Evolutionary conservation across 2,329 filamentous ascomycete species (phyloP).

Genomic region (Lecanicillium sp.): DNA sequence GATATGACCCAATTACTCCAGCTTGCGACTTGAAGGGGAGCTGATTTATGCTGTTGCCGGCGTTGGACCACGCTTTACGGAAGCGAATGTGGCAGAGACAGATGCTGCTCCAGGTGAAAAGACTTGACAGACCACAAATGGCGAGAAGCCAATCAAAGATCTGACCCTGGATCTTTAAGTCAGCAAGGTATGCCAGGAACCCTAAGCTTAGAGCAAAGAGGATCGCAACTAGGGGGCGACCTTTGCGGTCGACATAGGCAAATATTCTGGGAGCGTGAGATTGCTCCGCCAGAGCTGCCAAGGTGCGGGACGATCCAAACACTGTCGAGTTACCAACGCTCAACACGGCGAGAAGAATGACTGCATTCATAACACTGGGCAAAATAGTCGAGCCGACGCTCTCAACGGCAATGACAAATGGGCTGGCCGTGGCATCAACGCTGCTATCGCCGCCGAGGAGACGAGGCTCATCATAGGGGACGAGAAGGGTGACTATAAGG

Average conservation of each 20-base stretch:
- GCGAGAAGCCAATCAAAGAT: slow-evolving; percentile 47
- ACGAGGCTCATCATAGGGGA: slow-evolving; percentile 28
- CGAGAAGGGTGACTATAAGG: slow-evolving; percentile 35
- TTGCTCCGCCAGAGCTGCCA: slow-evolving; percentile 43
- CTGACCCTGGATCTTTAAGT: slow-evolving; percentile 9
- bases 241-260: slow-evolving; percentile 34
- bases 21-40: slow-evolving; percentile 67
- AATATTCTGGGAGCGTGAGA: slow-evolving; percentile 35
- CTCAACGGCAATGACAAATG: slow-evolving; percentile 52
- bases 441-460: slow-evolving; percentile 29
- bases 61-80: slow-evolving; percentile 5
- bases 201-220: slow-evolving; percentile 30
- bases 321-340: slow-evolving; percentile 52
- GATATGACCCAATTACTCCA: slow-evolving; percentile 64
- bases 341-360: slow-evolving; percentile 53
- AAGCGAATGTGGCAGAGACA: slow-evolving; percentile 36
- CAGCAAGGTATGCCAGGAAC: slow-evolving; percentile 23
- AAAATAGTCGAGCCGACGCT: slow-evolving; percentile 47
- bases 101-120: slow-evolving; percentile 55
- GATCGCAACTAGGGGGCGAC: slow-evolving; percentile 33
- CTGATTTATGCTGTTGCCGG: slow-evolving; percentile 58
- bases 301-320: slow-evolving; percentile 49
- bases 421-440: slow-evolving; percentile 36
- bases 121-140: slow-evolving; percentile 51
- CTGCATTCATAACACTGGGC: slow-evolving; percentile 53